Evolutionary conservation across 441 rosid species (phyloP).

Genomic region (Gossypium schwendimanii): DNA sequence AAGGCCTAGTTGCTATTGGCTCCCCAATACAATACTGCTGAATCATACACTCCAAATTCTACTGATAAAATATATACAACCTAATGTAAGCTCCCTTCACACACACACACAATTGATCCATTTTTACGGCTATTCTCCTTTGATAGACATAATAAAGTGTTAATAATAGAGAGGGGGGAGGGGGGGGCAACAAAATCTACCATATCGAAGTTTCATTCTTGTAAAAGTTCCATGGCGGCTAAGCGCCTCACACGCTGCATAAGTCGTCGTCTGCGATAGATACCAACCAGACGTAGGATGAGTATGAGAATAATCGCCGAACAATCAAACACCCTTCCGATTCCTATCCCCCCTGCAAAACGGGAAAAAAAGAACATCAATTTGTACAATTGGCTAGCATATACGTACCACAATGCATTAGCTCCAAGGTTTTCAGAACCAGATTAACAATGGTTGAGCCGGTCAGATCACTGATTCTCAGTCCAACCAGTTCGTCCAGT

Average conservation of each 20-base stretch:
- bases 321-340: constrained; percentile 51
- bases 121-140: neutral
- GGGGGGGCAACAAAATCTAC: neutral
- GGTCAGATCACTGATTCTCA: no score
- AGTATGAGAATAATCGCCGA: constrained; percentile 45
- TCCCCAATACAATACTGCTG: neutral
- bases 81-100: neutral
- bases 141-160: neutral
- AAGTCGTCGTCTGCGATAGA: constrained; percentile 42
- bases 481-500: no score
- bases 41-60: neutral
- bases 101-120: neutral
- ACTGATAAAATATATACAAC: neutral
- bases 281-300: constrained; percentile 55
- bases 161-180: no score
- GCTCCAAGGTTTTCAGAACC: neutral
- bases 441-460: no score
- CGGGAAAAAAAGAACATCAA: neutral
- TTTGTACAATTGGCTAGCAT: neutral
- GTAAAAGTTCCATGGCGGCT: constrained; percentile 35
- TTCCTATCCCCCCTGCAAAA: constrained; percentile 43
- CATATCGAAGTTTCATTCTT: constrained; percentile 20
- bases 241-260: constrained; percentile 54
- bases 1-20: neutral
- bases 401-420: neutral